Evolutionary conservation across 2,329 filamentous ascomycete genomes (phyloP).

Genomic region (Reticulascus tulasneorum): DNA sequence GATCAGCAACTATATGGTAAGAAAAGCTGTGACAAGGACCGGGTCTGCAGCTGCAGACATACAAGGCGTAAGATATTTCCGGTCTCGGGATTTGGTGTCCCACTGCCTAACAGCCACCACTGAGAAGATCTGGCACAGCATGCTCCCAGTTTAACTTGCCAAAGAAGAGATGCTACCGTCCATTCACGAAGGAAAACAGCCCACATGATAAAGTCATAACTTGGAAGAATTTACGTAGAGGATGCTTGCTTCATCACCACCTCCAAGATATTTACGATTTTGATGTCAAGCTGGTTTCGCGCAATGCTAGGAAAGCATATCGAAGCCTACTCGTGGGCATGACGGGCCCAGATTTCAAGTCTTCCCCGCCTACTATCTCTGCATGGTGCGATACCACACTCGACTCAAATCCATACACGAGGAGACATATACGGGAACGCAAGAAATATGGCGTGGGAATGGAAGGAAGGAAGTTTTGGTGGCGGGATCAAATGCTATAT

Average conservation of each 20-base stretch:
- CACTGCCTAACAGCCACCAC: conserved; percentile 16
- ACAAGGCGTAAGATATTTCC: neutral
- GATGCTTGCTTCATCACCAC: conserved; percentile 14
- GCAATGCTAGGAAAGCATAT: conserved; percentile 15
- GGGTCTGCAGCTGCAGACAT: no score
- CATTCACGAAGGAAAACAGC: conserved; percentile 14
- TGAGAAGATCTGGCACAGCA: conserved; percentile 13
- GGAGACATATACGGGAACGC: conserved; percentile 36
- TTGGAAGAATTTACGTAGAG: conserved; percentile 15
- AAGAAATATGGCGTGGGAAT: conserved; percentile 36
- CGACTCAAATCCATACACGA: conserved; percentile 37
- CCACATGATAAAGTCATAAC: conserved; percentile 17
- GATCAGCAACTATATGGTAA: conserved; percentile 21
- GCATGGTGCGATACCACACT: conserved; percentile 24
- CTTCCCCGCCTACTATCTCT: conserved; percentile 19
- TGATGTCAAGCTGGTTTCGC: neutral
- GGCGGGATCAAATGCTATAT: conserved; percentile 31
- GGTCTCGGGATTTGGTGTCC: conserved; percentile 21
- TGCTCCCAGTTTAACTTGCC: conserved; percentile 19
- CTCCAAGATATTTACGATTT: conserved; percentile 10
- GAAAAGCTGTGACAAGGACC: no score
- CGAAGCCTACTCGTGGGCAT: conserved; percentile 28
- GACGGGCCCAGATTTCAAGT: conserved; percentile 25
- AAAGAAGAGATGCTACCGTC: conserved; percentile 19
- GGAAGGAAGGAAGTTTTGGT: conserved; percentile 37